Evolutionary conservation across 139 green algal genomes (phyloP).

Genomic region (Micromonas commoda): DNA sequence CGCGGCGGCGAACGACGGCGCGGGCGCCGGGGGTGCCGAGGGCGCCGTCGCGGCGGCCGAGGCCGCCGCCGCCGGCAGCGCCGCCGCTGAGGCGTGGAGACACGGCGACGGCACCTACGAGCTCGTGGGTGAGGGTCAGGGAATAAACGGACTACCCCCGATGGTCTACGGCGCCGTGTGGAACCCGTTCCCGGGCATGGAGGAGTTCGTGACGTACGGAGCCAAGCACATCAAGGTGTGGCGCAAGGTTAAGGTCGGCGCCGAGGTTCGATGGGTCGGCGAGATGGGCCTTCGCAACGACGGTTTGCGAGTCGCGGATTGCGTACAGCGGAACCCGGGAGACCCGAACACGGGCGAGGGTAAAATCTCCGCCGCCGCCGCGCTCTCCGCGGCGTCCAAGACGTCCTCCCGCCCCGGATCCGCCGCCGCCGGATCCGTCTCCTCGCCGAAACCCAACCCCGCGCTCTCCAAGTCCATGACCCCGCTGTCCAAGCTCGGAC

Average conservation of each 20-base stretch:
- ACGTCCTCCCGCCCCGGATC: not conserved
- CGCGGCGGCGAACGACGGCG: not conserved
- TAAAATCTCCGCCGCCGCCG: too few relatives aligned
- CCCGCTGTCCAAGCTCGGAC: not conserved
- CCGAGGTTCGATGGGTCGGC: not conserved
- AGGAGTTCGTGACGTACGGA: constrained; percentile 28
- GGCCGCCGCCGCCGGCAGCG: too few relatives aligned
- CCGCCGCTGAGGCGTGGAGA: not conserved
- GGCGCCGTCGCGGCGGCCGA: too few relatives aligned
- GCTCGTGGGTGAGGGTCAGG: not conserved
- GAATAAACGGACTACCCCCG: constrained; percentile 27
- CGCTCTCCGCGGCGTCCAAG: not conserved
- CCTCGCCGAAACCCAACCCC: not conserved
- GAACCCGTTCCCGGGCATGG: constrained; percentile 34
- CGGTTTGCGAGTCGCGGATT: not conserved
- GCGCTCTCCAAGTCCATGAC: not conserved
- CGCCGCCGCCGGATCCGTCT: not conserved
- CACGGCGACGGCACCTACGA: not conserved
- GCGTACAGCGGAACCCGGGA: too few relatives aligned
- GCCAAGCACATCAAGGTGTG: constrained; percentile 20
- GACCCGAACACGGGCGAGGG: too few relatives aligned
- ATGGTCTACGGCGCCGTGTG: constrained; percentile 24
- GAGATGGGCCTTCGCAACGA: not conserved
- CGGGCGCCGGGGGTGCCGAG: too few relatives aligned
- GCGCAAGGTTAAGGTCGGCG: not conserved